These are phyloP conservation scores for Nicotiana otophora DNA, from an alignment of 257 asterid species.

Conservation along the genomic window DNA sequence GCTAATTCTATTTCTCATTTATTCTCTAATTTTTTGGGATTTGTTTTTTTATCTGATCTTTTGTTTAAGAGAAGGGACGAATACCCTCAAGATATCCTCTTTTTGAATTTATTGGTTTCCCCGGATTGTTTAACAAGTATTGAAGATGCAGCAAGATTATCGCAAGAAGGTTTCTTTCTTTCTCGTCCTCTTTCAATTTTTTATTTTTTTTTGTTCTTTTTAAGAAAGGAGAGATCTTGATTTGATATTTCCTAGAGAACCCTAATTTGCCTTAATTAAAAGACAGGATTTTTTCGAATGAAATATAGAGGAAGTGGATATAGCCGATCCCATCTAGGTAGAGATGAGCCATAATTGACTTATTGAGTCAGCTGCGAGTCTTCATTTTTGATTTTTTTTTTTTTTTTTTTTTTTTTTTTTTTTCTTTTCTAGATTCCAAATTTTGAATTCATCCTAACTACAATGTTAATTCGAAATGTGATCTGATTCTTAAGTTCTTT, in stretches of 20 bases:
- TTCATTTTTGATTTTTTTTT: neutral
- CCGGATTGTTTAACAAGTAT: neutral
- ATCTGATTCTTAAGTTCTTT: neutral
- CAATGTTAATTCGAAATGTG: neutral
- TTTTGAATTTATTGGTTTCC: neutral
- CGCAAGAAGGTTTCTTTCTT: constrained; percentile 50
- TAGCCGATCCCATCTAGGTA: neutral
- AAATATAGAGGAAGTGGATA: neutral
- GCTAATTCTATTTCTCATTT: neutral
- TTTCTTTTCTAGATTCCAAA: neutral
- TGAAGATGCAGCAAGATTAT: constrained; percentile 51
- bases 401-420: neutral
- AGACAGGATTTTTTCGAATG: neutral
- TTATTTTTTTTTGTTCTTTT: neutral
- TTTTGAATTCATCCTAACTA: neutral
- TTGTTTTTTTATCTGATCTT: neutral
- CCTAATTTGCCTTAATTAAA: neutral
- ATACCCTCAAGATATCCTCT: neutral
- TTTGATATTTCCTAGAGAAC: neutral
- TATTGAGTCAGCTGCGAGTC: neutral
- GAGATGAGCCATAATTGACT: neutral
- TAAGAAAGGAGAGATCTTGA: neutral
- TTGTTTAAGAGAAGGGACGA: neutral
- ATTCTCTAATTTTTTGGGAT: neutral
- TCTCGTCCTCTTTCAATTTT: neutral